Evolutionary conservation across 768 basidiomycete species (phyloP).

Genomic region (Exidia glandulosa): DNA sequence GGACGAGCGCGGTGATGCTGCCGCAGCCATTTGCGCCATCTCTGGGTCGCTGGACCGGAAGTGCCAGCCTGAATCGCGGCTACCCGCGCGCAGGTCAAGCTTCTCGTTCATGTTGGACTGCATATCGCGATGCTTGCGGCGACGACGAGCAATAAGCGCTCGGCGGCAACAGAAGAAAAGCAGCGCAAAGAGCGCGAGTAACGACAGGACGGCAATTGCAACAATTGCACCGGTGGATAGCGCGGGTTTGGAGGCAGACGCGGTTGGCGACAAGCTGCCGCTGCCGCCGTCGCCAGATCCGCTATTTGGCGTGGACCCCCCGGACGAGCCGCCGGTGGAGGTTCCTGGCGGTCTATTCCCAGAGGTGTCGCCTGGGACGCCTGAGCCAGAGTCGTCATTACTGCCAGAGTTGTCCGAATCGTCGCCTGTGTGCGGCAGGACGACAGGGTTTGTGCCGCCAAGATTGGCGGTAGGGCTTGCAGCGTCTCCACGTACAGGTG

Average conservation of each 20-base stretch:
- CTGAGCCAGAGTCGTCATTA: background rate
- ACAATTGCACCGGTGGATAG: background rate
- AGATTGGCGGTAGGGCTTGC: background rate
- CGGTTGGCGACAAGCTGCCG: background rate
- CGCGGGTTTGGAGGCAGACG: background rate
- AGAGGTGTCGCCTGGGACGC: background rate
- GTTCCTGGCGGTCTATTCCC: background rate
- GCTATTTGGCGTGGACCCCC: background rate
- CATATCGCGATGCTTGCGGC: background rate
- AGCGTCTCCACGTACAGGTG: background rate
- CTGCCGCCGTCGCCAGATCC: background rate
- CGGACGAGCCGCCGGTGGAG: background rate
- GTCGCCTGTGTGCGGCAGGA: background rate
- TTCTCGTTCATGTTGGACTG: background rate
- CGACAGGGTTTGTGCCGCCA: background rate
- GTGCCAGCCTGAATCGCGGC: background rate
- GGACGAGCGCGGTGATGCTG: background rate
- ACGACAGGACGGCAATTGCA: background rate
- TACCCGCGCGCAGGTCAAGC: background rate
- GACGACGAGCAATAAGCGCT: background rate
- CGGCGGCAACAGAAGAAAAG: background rate
- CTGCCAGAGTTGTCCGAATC: background rate
- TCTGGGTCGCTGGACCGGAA: background rate
- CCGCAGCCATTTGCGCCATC: background rate
- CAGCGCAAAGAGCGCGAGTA: background rate